These are phyloP conservation scores for barley (Hordeum vulgare) DNA, from an alignment of 176 grass and related monocot genomes.

Conservation along the genomic window MorexV3_pseudomolecules_assembly NC_058520.1:620768358-620768857, in stretches of 20 bases:
- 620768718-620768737: background rate
- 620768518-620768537: background rate
- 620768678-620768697: background rate
- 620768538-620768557: background rate
- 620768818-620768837: slow-evolving; percentile 66
- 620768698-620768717: background rate
- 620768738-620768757: background rate
- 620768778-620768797: slow-evolving; percentile 53
- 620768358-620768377: background rate
- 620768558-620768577: slow-evolving; percentile 17
- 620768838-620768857: slow-evolving; percentile 5
- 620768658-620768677: slow-evolving; percentile 9
- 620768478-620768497: background rate
- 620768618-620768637: slow-evolving; percentile 62
- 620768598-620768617: slow-evolving; percentile 55
- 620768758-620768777: slow-evolving; percentile 63
- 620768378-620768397: slow-evolving; percentile 42
- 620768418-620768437: slow-evolving; percentile 52
- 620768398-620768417: slow-evolving; percentile 57
- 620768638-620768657: slow-evolving; percentile 92
- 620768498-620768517: too few relatives aligned
- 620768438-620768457: slow-evolving; percentile 73
- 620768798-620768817: slow-evolving; percentile 59
- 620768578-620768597: slow-evolving; percentile 77
- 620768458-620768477: slow-evolving; percentile 35